phyloP scores from a whole-genome alignment of 1,284 basidiomycete species.

The Pseudomicrostroma phylloplanum region DNA sequence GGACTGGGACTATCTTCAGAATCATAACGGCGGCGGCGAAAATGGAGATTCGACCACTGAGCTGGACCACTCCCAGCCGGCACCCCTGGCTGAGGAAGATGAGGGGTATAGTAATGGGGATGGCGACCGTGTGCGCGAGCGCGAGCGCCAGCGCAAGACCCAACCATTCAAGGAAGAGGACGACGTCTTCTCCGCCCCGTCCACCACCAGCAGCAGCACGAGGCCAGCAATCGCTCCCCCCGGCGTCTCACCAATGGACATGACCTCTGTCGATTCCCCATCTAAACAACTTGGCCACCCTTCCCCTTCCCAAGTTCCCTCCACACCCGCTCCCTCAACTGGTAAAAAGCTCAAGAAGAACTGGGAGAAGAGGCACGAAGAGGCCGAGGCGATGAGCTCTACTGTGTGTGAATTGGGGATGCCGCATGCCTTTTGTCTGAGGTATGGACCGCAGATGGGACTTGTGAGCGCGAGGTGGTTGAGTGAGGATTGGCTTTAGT shows the following conservation, averaged over 20 bases:
- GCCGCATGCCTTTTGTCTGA: conserved; percentile 7
- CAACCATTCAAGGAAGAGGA: not conserved
- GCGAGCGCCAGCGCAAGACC: not conserved
- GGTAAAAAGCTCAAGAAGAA: not conserved
- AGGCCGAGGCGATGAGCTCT: not conserved
- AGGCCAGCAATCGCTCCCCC: too few relatives aligned
- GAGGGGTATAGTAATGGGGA: not conserved
- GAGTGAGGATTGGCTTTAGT: not conserved
- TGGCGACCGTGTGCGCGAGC: not conserved
- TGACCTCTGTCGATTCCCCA: too few relatives aligned
- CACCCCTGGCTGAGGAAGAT: too few relatives aligned
- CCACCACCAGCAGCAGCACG: too few relatives aligned
- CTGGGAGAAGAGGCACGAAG: not conserved
- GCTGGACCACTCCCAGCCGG: too few relatives aligned
- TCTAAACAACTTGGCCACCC: too few relatives aligned
- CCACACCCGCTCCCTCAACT: not conserved
- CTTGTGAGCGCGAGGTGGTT: not conserved
- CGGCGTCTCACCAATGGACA: too few relatives aligned
- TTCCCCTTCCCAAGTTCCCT: too few relatives aligned
- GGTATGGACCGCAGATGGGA: conserved; percentile 6
- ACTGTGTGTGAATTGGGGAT: conserved; percentile 2
- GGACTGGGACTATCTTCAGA: not conserved
- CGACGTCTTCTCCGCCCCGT: too few relatives aligned
- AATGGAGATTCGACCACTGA: not conserved
- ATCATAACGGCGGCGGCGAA: too few relatives aligned